A percentile compares a stretch with the other conserved stretches of the same genome.
Evolutionary conservation across 495 filamentous ascomycete species (phyloP).

Genomic region (Penicillium egyptiacum): DNA sequence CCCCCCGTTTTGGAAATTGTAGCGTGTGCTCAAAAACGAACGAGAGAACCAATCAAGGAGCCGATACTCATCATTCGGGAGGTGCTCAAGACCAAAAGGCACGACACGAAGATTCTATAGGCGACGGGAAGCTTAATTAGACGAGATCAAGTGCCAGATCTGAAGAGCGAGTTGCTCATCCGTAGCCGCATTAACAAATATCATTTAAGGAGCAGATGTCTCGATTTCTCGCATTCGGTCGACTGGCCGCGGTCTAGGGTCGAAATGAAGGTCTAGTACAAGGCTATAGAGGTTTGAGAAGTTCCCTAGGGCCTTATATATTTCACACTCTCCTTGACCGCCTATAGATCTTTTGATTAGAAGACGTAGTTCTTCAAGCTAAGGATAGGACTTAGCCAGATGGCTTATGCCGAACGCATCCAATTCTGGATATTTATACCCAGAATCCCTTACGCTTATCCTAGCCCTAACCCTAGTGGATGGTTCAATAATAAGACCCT

Average conservation of each 20-base stretch:
- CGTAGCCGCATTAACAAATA: conserved; percentile 8
- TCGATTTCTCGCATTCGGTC: background rate
- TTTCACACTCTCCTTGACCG: background rate
- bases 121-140: background rate
- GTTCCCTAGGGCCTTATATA: background rate
- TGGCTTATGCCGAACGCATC: background rate
- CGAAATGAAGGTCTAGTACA: conserved; percentile 2
- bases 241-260: background rate
- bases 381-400: background rate
- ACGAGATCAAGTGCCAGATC: conserved; percentile 11
- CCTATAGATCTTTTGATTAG: background rate
- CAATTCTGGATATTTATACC: background rate
- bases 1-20: background rate
- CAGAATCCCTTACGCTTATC: no score
- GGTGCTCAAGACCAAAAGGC: background rate
- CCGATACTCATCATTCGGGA: background rate
- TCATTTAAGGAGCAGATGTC: background rate
- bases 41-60: background rate
- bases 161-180: conserved; percentile 11
- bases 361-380: background rate
- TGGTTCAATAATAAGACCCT: conserved; percentile 12
- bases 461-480: background rate
- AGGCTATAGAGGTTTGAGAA: background rate
- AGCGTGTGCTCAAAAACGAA: conserved; percentile 2
- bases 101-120: background rate